Conservation (phyloP, 768 basidiomycete genomes). For the Leccinum broughii region DNA sequence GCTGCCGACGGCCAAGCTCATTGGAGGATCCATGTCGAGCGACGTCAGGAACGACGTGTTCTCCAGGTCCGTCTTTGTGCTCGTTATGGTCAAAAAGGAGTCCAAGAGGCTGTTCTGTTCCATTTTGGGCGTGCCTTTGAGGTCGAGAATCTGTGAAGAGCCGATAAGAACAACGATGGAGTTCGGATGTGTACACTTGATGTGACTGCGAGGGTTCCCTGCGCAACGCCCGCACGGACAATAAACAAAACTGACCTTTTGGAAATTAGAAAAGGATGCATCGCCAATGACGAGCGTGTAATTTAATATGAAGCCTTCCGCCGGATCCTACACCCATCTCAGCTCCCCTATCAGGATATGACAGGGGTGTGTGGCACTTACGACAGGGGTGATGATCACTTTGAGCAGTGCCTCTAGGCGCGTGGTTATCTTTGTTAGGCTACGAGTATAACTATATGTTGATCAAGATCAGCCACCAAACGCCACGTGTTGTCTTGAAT, state of each 20-base stretch:
- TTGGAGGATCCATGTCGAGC: conserved; percentile 92
- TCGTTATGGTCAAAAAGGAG: conserved; percentile 88
- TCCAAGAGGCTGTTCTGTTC: conserved; percentile 91
- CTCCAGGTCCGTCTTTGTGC: conserved; percentile 85
- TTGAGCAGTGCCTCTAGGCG: conserved; percentile 91
- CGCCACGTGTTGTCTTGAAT: background rate
- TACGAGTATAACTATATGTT: conserved; percentile 70
- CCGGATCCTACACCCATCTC: conserved; percentile 63
- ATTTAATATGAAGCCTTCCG: conserved; percentile 93
- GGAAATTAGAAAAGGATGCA: conserved; percentile 95
- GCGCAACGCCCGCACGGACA: background rate
- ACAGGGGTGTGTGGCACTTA: conserved; percentile 38
- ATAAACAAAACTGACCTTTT: conserved; percentile 67
- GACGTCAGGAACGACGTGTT: conserved; percentile 90
- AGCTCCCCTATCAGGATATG: background rate
- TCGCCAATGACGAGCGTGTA: conserved; percentile 95
- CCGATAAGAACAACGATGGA: too few relatives aligned
- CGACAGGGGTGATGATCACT: conserved; percentile 91
- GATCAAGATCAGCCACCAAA: conserved; percentile 12
- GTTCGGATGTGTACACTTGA: background rate
- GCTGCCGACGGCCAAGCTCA: conserved; percentile 57
- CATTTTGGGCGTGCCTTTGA: conserved; percentile 86
- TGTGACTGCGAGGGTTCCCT: background rate
- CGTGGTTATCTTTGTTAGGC: conserved; percentile 76
- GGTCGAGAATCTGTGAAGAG: conserved; percentile 74